phyloP scores from a whole-genome alignment of 2,329 filamentous ascomycete genomes.

The Claviceps maximensis region DNA sequence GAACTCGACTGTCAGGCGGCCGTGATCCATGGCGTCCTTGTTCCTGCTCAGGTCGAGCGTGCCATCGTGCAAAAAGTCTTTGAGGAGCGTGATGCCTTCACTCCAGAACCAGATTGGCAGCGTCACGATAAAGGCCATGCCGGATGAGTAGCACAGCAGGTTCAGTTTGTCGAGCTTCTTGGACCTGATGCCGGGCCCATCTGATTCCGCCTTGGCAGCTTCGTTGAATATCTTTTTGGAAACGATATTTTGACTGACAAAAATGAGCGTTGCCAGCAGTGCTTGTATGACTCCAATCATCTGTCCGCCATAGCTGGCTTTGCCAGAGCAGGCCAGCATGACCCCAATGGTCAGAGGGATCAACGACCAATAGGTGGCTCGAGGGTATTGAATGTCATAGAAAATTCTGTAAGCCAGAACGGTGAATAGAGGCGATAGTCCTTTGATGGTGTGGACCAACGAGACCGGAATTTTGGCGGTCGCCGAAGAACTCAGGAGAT shows the following conservation, averaged over 20 bases:
- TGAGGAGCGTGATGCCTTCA: conserved; percentile 66
- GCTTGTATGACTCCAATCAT: conserved; percentile 83
- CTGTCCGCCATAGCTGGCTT: conserved; percentile 64
- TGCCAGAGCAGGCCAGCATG: conserved; percentile 87
- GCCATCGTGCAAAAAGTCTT: conserved; percentile 72
- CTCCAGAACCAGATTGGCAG: conserved; percentile 86
- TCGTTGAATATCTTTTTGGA: conserved; percentile 98
- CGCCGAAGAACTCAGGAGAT: conserved; percentile 85
- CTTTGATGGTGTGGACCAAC: conserved; percentile 96
- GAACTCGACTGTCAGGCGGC: conserved; percentile 67
- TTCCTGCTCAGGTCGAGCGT: conserved; percentile 46
- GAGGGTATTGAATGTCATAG: conserved; percentile 78
- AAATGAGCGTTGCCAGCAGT: conserved; percentile 80
- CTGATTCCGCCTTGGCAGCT: conserved; percentile 69
- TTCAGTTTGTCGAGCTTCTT: conserved; percentile 94
- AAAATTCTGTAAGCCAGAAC: conserved; percentile 84
- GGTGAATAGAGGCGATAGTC: conserved; percentile 87
- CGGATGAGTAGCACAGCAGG: conserved; percentile 91
- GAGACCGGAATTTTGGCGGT: conserved; percentile 93
- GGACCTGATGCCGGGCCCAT: conserved; percentile 46
- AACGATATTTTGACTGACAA: conserved; percentile 97
- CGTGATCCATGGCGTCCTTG: conserved; percentile 62
- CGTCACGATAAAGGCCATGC: conserved; percentile 78
- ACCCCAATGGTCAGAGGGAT: conserved; percentile 91
- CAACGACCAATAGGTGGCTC: conserved; percentile 75